Evolutionary conservation across 2,329 filamentous ascomycete species (phyloP).

Genomic region (Cladosporium sp.): DNA sequence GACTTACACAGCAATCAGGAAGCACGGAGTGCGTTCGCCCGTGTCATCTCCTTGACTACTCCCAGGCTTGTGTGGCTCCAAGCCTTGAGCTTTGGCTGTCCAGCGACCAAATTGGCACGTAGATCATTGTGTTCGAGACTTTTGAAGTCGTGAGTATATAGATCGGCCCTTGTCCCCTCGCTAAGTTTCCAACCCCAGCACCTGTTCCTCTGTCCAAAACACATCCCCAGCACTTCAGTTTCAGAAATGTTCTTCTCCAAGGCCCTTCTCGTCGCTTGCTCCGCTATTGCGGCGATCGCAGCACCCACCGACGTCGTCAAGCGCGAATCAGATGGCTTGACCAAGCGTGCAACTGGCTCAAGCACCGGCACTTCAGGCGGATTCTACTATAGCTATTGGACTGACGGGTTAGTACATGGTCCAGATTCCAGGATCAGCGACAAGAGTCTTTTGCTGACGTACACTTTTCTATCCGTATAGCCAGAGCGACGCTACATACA

Average conservation of each 20-base stretch:
- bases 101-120: background rate
- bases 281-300: conserved; percentile 17
- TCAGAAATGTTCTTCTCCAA: conserved; percentile 20
- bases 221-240: conserved; percentile 4
- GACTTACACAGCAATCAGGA: conserved; percentile 20
- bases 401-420: conserved; percentile 35
- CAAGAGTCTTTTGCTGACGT: background rate
- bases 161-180: background rate
- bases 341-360: conserved; percentile 42
- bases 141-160: conserved; percentile 19
- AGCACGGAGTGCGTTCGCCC: conserved; percentile 15
- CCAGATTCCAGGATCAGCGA: background rate
- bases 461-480: conserved; percentile 39
- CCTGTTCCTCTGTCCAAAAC: conserved; percentile 7
- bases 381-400: conserved; percentile 64
- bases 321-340: conserved; percentile 11
- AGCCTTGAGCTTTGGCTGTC: background rate
- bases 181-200: conserved; percentile 5
- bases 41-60: background rate
- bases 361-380: conserved; percentile 56
- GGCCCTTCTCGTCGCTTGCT: conserved; percentile 18
- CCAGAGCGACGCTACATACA: conserved; percentile 54
- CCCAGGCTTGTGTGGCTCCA: conserved; percentile 12
- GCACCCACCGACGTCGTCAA: conserved; percentile 15
- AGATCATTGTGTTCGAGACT: conserved; percentile 16